phyloP scores from a whole-genome alignment of 148 eudicot species.

The Gaultheria prostrata region DNA sequence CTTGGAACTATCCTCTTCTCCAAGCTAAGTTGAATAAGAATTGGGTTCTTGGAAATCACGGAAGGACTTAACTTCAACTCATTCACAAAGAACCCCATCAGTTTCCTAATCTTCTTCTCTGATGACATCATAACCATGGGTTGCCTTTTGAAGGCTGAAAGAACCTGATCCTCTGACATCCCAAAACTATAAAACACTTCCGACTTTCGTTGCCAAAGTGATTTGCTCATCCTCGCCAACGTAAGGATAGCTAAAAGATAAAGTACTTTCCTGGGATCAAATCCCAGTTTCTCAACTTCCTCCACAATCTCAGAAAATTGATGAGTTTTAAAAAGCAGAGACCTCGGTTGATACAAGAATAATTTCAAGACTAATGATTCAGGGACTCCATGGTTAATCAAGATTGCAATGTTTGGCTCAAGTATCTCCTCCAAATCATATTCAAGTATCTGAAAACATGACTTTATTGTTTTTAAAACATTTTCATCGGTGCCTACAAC shows the following conservation, averaged over 20 bases:
- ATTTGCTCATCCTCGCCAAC: not conserved
- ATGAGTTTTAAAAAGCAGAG: not conserved
- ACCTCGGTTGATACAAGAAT: not conserved
- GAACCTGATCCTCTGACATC: slow-evolving; percentile 17
- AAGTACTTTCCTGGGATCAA: not conserved
- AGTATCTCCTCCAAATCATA: slow-evolving; percentile 1
- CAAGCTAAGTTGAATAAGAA: slow-evolving; percentile 13
- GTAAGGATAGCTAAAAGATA: slow-evolving; percentile 12
- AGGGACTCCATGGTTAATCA: slow-evolving; percentile 22
- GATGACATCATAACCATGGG: slow-evolving; percentile 18
- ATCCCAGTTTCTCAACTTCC: slow-evolving; percentile 17
- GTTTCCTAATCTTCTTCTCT: slow-evolving; percentile 13
- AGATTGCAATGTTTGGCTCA: slow-evolving; percentile 14
- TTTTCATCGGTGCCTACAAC: slow-evolving; percentile 12
- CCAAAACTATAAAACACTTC: slow-evolving; percentile 16
- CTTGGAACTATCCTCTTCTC: slow-evolving; percentile 27
- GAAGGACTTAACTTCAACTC: slow-evolving; percentile 19
- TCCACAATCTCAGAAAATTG: not conserved
- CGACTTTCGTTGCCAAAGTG: slow-evolving; percentile 18
- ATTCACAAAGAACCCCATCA: slow-evolving; percentile 20
- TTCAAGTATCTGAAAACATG: not conserved
- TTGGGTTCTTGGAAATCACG: slow-evolving; percentile 5
- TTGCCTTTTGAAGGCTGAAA: slow-evolving; percentile 16
- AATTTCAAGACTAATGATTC: not conserved
- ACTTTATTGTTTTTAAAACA: slow-evolving; percentile 7